Evolutionary conservation across 2,329 filamentous ascomycete genomes (phyloP), one percentile per base, ranked within the genome.

Genomic region (Phyllosticta ampelicida): DNA sequence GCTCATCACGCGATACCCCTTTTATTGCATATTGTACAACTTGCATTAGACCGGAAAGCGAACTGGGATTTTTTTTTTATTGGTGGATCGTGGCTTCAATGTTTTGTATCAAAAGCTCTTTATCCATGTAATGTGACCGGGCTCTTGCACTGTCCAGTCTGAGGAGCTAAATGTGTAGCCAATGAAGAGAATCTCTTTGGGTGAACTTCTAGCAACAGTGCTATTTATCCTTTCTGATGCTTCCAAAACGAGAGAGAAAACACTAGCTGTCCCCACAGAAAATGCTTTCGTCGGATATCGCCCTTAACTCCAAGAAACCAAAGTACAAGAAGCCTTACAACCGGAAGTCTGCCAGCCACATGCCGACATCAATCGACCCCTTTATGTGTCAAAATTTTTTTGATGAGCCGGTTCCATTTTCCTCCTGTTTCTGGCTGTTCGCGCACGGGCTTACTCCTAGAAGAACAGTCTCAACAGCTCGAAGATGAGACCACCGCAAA

Each of bases 401-500:
- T 26, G 8, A 26, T 8, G 23, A 26, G 8, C 8, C 23, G 4
- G 23, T 26, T 8, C 8, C 23, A 26, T 26, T 26, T 26, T 26
- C 23, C 23, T 26, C 23, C 23, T 26, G 23, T 3, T 26, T 26
- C 8, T 3, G 23, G 3, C 8, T 26, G 23, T 26, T 26, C 23
- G 8, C 23, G 36, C 36, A 16, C 5, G 36, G 3, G 13, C 13
- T 21, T 30, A 10, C 23, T 20, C 49, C 20, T 53, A 64, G 61
- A 77, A 75, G 62, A 78, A 74, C 60, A 78, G 65, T 61, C 77
- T 73, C 19, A 83, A 62, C 10, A 83, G 66, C 67, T 85, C 82
- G 63, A 85, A 80, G 48, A 84, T 64, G 19, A 85, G 65, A 21
- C 83, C 82, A 48, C 83, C 83, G 66, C 79, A 80, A 53, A 86